Conservation (phyloP, 805 yeast genomes). For the Blastobotrys robertii region DNA sequence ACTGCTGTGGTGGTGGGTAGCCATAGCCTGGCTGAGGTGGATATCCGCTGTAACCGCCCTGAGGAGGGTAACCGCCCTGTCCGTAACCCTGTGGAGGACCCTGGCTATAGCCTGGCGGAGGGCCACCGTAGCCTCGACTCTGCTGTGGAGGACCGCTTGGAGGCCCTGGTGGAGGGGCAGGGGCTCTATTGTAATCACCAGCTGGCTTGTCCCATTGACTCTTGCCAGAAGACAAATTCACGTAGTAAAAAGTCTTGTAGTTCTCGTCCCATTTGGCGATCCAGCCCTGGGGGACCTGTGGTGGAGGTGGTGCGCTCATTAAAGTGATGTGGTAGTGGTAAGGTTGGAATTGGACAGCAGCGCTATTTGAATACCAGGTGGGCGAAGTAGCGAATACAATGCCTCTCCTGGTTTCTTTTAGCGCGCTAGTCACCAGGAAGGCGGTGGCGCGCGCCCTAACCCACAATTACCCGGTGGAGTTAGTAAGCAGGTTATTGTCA, state of each 20-base stretch:
- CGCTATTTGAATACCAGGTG: not conserved
- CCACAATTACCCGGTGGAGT: not conserved
- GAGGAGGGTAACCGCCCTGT: conserved; percentile 17
- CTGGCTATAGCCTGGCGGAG: conserved; percentile 17
- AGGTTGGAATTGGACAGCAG: not conserved
- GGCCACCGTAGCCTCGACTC: not conserved
- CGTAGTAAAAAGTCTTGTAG: conserved; percentile 69
- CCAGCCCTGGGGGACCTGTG: conserved; percentile 26
- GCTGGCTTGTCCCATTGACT: conserved; percentile 89
- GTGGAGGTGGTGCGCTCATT: conserved; percentile 20
- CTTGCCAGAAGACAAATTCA: conserved; percentile 56
- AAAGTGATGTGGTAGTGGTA: not conserved
- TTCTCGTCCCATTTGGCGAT: conserved; percentile 28
- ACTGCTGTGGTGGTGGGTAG: conserved; percentile 12
- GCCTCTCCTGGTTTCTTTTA: not conserved
- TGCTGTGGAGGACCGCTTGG: conserved; percentile 2
- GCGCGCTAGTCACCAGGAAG: not conserved
- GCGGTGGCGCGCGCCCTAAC: not conserved
- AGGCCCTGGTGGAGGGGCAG: conserved; percentile 1
- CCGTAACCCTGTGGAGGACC: conserved; percentile 12
- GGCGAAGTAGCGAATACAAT: not conserved
- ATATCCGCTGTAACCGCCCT: conserved; percentile 8
- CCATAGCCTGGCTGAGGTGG: conserved; percentile 7
- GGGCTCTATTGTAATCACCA: conserved; percentile 3
- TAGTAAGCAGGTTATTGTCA: too few relatives aligned